Percentiles rank a stretch among this genome's conserved stretches.
phyloP scores from a whole-genome alignment of 1,284 basidiomycete species.

The Cryptococcus maquisensis region DNA sequence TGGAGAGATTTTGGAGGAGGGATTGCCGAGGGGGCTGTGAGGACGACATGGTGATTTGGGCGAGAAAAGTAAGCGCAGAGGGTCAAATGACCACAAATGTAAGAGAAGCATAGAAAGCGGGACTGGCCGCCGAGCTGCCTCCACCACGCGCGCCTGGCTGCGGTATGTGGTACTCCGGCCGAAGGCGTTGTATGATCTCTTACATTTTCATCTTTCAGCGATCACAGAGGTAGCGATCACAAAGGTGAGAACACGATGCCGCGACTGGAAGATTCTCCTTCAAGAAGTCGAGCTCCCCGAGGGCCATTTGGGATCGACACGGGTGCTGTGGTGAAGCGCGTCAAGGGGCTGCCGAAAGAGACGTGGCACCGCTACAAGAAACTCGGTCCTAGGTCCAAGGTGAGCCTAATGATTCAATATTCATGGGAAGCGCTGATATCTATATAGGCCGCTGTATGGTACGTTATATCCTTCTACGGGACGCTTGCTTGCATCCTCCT shows the following conservation, averaged over 20 bases:
- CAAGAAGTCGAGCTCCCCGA: neutral
- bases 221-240: neutral
- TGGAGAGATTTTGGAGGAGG: conserved; percentile 35
- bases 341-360: conserved; percentile 11
- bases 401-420: conserved; percentile 9
- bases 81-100: neutral
- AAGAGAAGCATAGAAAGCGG: neutral
- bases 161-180: neutral
- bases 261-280: conserved; percentile 12
- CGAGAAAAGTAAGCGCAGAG: no score
- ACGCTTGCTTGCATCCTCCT: neutral
- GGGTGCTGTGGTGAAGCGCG: conserved; percentile 1
- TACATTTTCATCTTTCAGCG: neutral
- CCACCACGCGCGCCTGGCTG: neutral
- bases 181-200: neutral
- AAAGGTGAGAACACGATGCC: conserved; percentile 5
- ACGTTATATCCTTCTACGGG: neutral
- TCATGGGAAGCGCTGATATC: neutral
- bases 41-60: neutral
- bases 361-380: conserved; percentile 23
- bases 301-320: neutral
- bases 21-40: conserved; percentile 18
- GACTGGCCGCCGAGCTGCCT: neutral
- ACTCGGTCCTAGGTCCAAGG: conserved; percentile 30
- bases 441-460: conserved; percentile 28